These are phyloP conservation scores for Cladophialophora immunda DNA, from an alignment of 2,329 filamentous ascomycete species.

Conservation along the genomic window DNA sequence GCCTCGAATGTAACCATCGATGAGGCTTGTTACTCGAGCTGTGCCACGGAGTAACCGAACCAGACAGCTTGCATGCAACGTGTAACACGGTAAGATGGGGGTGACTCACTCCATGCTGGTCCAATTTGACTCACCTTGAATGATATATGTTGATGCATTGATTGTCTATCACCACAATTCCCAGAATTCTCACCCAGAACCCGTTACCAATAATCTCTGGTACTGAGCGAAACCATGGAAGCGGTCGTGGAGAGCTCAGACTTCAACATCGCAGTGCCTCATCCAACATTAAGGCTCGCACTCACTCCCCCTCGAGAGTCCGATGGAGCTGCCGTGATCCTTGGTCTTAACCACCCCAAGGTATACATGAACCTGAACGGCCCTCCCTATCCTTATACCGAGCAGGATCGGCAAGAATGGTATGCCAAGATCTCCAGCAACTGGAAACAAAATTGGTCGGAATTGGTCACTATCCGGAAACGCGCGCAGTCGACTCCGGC, in stretches of 20 bases:
- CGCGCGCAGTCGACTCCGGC: too few relatives aligned
- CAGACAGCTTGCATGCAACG: not conserved
- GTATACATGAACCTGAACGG: slow-evolving; percentile 41
- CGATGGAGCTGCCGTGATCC: slow-evolving; percentile 21
- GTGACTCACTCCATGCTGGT: not conserved
- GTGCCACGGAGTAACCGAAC: not conserved
- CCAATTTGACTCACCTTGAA: not conserved
- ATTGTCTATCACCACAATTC: not conserved
- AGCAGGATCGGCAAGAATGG: slow-evolving; percentile 28
- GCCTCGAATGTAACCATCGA: not conserved
- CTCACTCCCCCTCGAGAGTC: slow-evolving; percentile 13
- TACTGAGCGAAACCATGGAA: not conserved
- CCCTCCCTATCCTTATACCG: slow-evolving; percentile 44
- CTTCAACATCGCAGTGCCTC: slow-evolving; percentile 15
- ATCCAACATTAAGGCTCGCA: slow-evolving; percentile 17
- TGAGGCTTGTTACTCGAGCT: not conserved
- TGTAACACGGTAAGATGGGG: not conserved
- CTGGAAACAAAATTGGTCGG: slow-evolving; percentile 32
- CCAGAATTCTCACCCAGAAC: not conserved
- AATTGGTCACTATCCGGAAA: slow-evolving; percentile 17
- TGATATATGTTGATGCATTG: not conserved
- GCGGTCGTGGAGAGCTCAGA: not conserved
- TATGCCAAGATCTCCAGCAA: slow-evolving; percentile 26
- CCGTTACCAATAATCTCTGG: not conserved
- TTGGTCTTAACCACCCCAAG: slow-evolving; percentile 42